phyloP scores from a whole-genome alignment of 1,284 basidiomycete species.

The Ustilago bromivora region DNA sequence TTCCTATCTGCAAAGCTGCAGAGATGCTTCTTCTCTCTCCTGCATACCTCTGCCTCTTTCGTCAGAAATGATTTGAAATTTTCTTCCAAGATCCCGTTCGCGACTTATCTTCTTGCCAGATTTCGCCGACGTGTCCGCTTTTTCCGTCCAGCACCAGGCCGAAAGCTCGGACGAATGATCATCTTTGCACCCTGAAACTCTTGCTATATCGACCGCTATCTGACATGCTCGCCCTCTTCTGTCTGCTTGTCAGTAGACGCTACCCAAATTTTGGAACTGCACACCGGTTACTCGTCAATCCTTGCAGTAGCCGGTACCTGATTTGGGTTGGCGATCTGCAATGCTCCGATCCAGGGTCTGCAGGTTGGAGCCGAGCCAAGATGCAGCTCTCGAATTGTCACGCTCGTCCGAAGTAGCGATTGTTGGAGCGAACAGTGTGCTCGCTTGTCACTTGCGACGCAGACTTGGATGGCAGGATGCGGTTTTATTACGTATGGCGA shows the following conservation, averaged over 20 bases:
- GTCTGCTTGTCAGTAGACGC: not conserved
- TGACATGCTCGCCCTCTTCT: not conserved
- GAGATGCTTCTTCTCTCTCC: not conserved
- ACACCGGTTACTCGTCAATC: slow-evolving; percentile 1
- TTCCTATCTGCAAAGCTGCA: slow-evolving; percentile 1
- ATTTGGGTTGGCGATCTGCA: not conserved
- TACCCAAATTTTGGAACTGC: not conserved
- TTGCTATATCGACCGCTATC: not conserved
- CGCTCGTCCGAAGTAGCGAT: no score
- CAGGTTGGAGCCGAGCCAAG: not conserved
- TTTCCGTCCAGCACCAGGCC: slow-evolving; percentile 1
- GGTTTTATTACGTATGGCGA: no score
- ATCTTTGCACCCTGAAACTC: slow-evolving; percentile 1
- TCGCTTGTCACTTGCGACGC: no score
- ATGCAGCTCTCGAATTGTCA: not conserved
- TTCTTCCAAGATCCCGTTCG: not conserved
- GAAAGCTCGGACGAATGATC: slow-evolving; percentile 8
- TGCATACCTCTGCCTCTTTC: not conserved
- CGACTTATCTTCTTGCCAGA: not conserved
- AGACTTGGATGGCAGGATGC: no score
- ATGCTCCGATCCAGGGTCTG: not conserved
- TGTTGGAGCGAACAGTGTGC: no score
- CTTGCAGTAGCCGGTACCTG: slow-evolving; percentile 1
- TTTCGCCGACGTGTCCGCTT: slow-evolving; percentile 15
- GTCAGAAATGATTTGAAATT: slow-evolving; percentile 9